Evolutionary conservation across 768 basidiomycete genomes (phyloP).

Genomic region (Pleurotus tuber-regium): DNA sequence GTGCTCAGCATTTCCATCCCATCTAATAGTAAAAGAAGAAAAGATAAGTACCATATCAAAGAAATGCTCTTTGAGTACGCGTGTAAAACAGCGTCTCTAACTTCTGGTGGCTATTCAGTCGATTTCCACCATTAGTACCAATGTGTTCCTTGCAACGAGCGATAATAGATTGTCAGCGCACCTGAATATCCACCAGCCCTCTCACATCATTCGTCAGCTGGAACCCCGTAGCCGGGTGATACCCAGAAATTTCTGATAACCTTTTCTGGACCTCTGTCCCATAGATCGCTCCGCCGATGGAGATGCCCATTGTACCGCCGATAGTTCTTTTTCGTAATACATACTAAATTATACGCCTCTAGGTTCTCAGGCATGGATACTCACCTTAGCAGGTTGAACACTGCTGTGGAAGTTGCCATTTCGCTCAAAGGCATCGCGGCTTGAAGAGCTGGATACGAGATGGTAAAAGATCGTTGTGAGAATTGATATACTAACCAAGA

Average conservation of each 20-base stretch:
- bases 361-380: conserved; percentile 11
- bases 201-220: not conserved
- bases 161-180: not conserved
- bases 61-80: not conserved
- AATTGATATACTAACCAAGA: conserved; percentile 4
- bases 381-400: conserved; percentile 68
- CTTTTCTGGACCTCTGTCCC: not conserved
- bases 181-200: not conserved
- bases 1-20: not conserved
- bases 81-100: not conserved
- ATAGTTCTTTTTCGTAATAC: conserved; percentile 62
- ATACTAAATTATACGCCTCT: too few species aligned
- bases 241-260: not conserved
- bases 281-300: conserved; percentile 67
- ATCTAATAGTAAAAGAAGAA: not conserved
- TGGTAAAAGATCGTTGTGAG: too few species aligned
- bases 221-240: not conserved
- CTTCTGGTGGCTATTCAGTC: not conserved
- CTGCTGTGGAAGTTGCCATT: conserved; percentile 78
- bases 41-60: not conserved
- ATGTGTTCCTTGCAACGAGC: not conserved
- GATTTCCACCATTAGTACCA: not conserved
- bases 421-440: conserved; percentile 86
- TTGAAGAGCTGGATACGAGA: conserved; percentile 56
- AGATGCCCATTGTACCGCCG: conserved; percentile 72